These are phyloP conservation scores for Suillus hirtellus DNA, from an alignment of 768 basidiomycete species.

Conservation along the genomic window DNA sequence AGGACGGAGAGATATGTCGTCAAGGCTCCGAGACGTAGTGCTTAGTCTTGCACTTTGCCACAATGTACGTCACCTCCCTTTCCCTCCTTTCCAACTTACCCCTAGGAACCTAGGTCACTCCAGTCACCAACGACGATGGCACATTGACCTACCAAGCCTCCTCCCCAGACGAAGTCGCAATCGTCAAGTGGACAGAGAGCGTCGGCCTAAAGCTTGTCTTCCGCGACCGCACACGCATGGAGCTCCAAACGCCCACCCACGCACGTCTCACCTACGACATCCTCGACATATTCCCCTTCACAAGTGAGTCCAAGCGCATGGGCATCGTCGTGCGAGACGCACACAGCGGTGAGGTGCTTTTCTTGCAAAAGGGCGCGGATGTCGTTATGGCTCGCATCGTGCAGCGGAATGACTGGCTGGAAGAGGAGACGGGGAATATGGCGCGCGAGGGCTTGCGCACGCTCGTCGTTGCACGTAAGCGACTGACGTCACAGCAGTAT, in stretches of 20 bases:
- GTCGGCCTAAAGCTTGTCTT: constrained; percentile 87
- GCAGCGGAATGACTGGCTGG: constrained; percentile 96
- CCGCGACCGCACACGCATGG: constrained; percentile 90
- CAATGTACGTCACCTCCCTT: constrained; percentile 58
- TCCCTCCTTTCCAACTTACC: neutral
- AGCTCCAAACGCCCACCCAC: constrained; percentile 73
- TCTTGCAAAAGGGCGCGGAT: constrained; percentile 96
- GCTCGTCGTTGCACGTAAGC: constrained; percentile 86
- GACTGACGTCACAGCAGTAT: constrained; percentile 68
- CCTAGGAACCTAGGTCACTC: constrained; percentile 73
- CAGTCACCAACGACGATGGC: constrained; percentile 92
- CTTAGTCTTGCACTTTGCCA: constrained; percentile 94
- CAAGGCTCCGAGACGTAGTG: constrained; percentile 89
- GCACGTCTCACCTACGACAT: constrained; percentile 72
- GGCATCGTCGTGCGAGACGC: constrained; percentile 90
- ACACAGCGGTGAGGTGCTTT: constrained; percentile 75
- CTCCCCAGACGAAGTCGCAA: constrained; percentile 98
- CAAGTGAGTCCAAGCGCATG: constrained; percentile 98
- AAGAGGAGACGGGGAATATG: constrained; percentile 99
- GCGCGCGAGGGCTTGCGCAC: constrained; percentile 94
- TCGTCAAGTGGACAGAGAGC: constrained; percentile 95
- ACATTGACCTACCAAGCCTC: constrained; percentile 97
- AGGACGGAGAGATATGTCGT: constrained; percentile 93
- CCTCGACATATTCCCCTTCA: constrained; percentile 96
- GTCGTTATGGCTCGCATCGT: constrained; percentile 97